phyloP scores from a whole-genome alignment of 2,329 filamentous ascomycete genomes.

The Cladosporium sp. region DNA sequence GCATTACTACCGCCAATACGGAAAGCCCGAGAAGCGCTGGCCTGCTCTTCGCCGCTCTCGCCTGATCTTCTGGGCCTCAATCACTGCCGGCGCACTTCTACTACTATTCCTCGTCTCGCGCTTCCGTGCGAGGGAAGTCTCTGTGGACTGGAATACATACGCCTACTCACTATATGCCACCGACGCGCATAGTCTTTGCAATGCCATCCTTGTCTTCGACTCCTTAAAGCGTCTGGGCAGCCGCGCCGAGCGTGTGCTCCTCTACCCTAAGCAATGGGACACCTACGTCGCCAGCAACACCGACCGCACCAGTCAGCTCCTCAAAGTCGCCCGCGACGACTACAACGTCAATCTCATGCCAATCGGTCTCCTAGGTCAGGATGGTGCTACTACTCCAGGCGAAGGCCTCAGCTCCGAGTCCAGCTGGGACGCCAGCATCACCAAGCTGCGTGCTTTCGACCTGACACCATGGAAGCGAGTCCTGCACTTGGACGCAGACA shows the following conservation, averaged over 20 bases:
- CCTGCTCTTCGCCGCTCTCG: constrained; percentile 19
- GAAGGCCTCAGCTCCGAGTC: constrained; percentile 34
- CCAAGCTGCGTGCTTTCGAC: constrained; percentile 69
- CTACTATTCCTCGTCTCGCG: constrained; percentile 12
- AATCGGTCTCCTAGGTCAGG: constrained; percentile 41
- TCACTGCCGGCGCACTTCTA: neutral
- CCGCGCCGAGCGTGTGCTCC: constrained; percentile 46
- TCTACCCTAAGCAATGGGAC: constrained; percentile 46
- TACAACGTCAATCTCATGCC: constrained; percentile 54
- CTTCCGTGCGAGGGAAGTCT: neutral
- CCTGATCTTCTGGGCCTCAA: constrained; percentile 9
- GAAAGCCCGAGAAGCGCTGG: constrained; percentile 17
- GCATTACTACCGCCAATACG: constrained; percentile 21
- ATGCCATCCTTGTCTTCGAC: constrained; percentile 47
- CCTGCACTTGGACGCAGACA: constrained; percentile 63
- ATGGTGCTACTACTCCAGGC: constrained; percentile 24
- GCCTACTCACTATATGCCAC: constrained; percentile 50
- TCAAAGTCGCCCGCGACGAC: constrained; percentile 47
- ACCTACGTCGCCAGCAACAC: constrained; percentile 20
- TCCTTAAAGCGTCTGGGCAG: constrained; percentile 43
- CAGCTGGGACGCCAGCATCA: constrained; percentile 63
- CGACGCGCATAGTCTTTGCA: constrained; percentile 46
- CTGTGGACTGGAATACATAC: constrained; percentile 41
- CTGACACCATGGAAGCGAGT: constrained; percentile 63
- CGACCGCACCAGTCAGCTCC: constrained; percentile 43